A percentile compares a stretch with the other conserved stretches of the same genome.
Evolutionary conservation across 2,329 filamentous ascomycete species (phyloP).

Genomic region (Aspergillus hortae): DNA sequence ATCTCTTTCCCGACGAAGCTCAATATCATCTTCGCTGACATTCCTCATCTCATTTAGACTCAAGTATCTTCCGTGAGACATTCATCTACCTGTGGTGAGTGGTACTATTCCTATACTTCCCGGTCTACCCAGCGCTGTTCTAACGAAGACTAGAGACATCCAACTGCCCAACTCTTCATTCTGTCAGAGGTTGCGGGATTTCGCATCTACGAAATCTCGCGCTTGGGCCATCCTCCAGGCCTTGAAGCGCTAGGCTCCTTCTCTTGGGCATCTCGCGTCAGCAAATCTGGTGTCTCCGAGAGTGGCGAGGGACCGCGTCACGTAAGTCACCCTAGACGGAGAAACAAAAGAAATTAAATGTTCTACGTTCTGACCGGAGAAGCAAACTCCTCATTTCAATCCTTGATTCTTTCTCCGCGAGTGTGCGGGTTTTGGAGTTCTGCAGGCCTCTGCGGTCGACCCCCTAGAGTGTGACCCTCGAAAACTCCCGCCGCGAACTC

Average conservation of each 20-base stretch:
- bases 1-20: not conserved
- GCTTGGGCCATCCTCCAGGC: too few species aligned
- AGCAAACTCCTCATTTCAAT: not conserved
- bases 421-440: slow-evolving; percentile 15
- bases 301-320: not conserved
- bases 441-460: slow-evolving; percentile 16
- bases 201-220: too few species aligned
- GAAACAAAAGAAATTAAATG: slow-evolving; percentile 2
- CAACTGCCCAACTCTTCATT: too few species aligned
- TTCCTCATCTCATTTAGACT: not conserved
- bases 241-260: not conserved
- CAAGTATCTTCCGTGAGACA: too few species aligned
- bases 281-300: not conserved
- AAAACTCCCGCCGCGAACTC: slow-evolving; percentile 25
- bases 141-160: too few species aligned
- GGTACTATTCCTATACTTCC: too few species aligned
- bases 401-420: slow-evolving; percentile 5
- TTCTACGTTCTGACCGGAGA: not conserved
- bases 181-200: too few species aligned
- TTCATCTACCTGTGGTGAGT: too few species aligned
- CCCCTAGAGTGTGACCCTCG: slow-evolving; percentile 25
- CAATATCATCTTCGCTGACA: not conserved
- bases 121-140: too few species aligned
- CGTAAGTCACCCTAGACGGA: slow-evolving; percentile 4
- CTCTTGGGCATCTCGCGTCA: not conserved